Evolutionary conservation across 306 rosid species (phyloP).

Genomic region (Cicer chorassanicum): DNA sequence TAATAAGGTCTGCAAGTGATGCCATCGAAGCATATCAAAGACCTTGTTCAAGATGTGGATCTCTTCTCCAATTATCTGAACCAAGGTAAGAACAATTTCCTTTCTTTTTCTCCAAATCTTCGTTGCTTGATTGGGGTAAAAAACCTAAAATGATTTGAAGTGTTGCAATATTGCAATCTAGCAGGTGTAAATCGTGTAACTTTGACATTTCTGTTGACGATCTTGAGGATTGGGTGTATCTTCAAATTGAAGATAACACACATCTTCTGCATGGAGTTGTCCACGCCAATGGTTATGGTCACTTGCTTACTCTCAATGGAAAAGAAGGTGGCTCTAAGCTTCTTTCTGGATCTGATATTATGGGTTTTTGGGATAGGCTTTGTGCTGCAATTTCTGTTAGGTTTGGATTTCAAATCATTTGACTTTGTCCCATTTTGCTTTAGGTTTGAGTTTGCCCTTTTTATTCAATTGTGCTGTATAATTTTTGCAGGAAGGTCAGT

Average conservation of each 20-base stretch:
- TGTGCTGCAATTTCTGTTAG: conserved; percentile 62
- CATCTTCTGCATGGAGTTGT: conserved; percentile 75
- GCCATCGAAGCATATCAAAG: conserved; percentile 44
- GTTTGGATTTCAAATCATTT: conserved; percentile 46
- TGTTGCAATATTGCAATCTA: background rate
- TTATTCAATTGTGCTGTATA: background rate
- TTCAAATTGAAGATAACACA: conserved; percentile 61
- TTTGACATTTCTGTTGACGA: conserved; percentile 47
- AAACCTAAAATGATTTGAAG: background rate
- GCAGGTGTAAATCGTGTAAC: conserved; percentile 53
- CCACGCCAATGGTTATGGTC: conserved; percentile 75
- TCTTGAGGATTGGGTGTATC: conserved; percentile 62
- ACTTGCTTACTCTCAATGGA: conserved; percentile 70
- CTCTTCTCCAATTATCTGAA: conserved; percentile 45
- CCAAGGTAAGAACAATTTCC: conserved; percentile 17
- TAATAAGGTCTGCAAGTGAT: conserved; percentile 47
- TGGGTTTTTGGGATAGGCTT: conserved; percentile 78
- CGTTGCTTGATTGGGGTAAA: background rate
- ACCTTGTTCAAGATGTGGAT: conserved; percentile 48
- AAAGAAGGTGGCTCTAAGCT: conserved; percentile 67
- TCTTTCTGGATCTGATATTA: conserved; percentile 62
- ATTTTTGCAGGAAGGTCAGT: conserved; percentile 62
- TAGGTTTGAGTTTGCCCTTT: background rate
- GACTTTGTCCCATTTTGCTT: background rate
- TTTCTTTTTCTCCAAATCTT: background rate